A percentile compares a stretch with the other conserved stretches of the same genome.
phyloP scores from a whole-genome alignment of 2,329 filamentous ascomycete species.

The Beauveria varroae region DNA sequence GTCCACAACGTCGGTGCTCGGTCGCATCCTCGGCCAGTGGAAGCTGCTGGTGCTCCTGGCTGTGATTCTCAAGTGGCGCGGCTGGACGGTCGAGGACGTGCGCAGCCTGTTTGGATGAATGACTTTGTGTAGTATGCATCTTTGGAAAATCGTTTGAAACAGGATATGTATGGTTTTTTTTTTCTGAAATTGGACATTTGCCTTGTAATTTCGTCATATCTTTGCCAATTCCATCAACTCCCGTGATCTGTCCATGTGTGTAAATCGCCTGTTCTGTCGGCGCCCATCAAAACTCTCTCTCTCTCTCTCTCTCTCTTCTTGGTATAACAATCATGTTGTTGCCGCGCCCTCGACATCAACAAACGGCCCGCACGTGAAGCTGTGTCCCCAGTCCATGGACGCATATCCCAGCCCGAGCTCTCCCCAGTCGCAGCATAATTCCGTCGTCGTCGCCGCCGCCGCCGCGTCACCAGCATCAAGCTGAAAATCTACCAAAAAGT shows the following conservation, averaged over 20 bases:
- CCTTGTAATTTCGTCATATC: too few species aligned
- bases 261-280: background rate
- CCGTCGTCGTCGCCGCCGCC: background rate
- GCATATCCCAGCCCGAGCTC: constrained; percentile 1
- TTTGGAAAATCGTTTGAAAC: background rate
- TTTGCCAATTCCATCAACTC: too few species aligned
- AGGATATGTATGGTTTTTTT: background rate
- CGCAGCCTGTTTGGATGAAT: background rate
- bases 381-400: background rate
- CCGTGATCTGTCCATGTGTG: background rate
- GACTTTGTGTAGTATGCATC: background rate
- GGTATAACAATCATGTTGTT: background rate
- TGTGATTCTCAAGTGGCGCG: background rate
- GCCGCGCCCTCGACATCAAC: background rate
- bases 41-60: constrained; percentile 7
- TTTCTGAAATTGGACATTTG: background rate
- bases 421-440: constrained; percentile 6
- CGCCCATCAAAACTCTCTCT: too few species aligned
- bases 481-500: background rate
- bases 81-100: constrained; percentile 2
- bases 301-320: too few species aligned
- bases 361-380: constrained; percentile 1
- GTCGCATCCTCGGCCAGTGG: constrained; percentile 3
- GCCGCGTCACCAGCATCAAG: background rate
- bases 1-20: background rate